Evolutionary conservation across 75 land plant species (phyloP), one percentile per base, ranked within the genome.

Genomic region (Cupressus sempervirens): DNA sequence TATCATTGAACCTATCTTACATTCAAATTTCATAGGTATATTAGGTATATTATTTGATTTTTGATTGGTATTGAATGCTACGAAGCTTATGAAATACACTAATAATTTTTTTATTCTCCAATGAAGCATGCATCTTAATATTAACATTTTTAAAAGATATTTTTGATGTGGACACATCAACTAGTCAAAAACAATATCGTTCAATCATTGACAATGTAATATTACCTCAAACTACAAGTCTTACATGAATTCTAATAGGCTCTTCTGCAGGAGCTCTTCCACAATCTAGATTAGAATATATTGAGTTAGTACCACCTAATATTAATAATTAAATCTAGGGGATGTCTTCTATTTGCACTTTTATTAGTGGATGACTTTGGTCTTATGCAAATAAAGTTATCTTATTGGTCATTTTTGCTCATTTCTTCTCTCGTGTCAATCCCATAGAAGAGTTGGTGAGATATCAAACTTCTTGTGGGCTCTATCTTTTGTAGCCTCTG

Each of bases 251-350:
- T 85, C 86, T 98, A 50, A 84, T 98, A 48, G 98, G 94, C 48
- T 90, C 97, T 29, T 85, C 94, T 73, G 92, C 94, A 73, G 99
- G 99, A 81, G 99, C 99, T 74, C 94, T 98, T n/a, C 99, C 99
- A 13, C 90, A 92, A 84, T 98, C 99, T 58, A 90, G 99, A 76
- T 12, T 97, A 36, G 93, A 41, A 43, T 16, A 10, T n/a, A 34
- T 53, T 58, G 13, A 15, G 52, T 75, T 9, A 32, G 18, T 76
- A 58, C 48, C 40, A 73, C 62, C 15, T 48, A 30, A 76, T 14
- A 73, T 67, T n/a, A 88, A 35, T 38, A 13, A 34, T 9, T 50
- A 30, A 30, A 65, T 40, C 35, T 81, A 34, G 23, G 53, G 52
- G 26, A 10, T 18, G 38, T 73, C 38, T 29, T 58, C 11, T 8